phyloP scores from a whole-genome alignment of 306 rosid species.

The Lagenaria siceraria region DNA sequence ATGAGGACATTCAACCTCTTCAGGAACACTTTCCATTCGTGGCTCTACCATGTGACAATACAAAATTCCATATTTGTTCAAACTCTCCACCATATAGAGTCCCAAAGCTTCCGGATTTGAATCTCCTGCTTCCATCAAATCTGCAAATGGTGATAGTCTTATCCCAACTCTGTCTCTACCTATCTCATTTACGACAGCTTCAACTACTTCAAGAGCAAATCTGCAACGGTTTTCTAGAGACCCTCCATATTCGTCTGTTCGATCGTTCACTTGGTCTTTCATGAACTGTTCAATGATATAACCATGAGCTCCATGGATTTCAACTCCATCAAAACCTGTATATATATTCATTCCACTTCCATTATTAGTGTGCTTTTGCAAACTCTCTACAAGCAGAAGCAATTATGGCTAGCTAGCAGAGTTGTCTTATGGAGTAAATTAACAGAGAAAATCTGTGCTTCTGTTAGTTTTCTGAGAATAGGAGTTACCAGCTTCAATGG shows the following conservation, averaged over 20 bases:
- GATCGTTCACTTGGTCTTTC: conserved; percentile 26
- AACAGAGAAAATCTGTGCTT: no score
- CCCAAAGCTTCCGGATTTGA: conserved; percentile 49
- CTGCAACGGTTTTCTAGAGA: conserved; percentile 53
- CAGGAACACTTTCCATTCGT: conserved; percentile 30
- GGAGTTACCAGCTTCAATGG: conserved; percentile 62
- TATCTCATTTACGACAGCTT: conserved; percentile 33
- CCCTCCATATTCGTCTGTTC: conserved; percentile 29
- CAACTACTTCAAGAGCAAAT: conserved; percentile 37
- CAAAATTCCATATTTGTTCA: conserved; percentile 27
- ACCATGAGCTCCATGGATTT: conserved; percentile 32
- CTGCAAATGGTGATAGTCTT: conserved; percentile 51
- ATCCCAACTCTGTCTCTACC: conserved; percentile 59
- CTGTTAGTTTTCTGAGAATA: background rate
- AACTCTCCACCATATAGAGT: conserved; percentile 27
- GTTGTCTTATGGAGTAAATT: no score
- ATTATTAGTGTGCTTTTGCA: background rate
- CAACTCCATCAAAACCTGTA: conserved; percentile 36
- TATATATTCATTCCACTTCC: background rate
- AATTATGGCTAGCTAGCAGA: no score
- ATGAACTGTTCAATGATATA: conserved; percentile 26
- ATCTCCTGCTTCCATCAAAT: conserved; percentile 39
- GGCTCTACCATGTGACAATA: conserved; percentile 62
- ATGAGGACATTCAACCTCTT: background rate
- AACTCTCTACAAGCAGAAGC: no score